Percentiles rank a stretch among this genome's conserved stretches.
Conservation (phyloP, 2,329 filamentous ascomycete genomes). For the Didymella keratinophila region DNA sequence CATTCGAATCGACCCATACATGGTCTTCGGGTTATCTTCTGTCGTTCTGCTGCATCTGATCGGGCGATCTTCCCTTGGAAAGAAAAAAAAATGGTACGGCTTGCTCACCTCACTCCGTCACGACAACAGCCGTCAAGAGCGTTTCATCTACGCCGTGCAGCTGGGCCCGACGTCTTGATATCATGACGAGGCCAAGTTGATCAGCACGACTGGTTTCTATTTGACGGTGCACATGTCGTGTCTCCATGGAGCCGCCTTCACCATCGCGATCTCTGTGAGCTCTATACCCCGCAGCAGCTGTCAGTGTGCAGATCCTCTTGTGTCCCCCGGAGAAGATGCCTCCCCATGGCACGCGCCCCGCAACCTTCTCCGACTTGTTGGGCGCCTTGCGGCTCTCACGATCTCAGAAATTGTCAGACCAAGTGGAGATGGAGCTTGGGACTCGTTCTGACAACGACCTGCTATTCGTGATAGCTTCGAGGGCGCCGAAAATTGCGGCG, state of each 20-base stretch:
- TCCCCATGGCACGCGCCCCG: conserved; percentile 12
- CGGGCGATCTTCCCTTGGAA: background rate
- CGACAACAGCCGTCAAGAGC: conserved; percentile 1
- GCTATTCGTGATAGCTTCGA: conserved; percentile 2
- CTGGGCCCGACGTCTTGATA: conserved; percentile 2
- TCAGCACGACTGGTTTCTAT: conserved; percentile 3
- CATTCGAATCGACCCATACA: background rate
- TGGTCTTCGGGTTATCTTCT: background rate
- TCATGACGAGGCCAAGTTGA: conserved; percentile 6
- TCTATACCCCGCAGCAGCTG: conserved; percentile 17
- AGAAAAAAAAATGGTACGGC: conserved; percentile 6
- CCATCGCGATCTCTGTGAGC: conserved; percentile 1
- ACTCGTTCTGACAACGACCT: background rate
- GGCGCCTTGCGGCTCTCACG: conserved; percentile 6
- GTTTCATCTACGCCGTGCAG: background rate
- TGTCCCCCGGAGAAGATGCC: conserved; percentile 7
- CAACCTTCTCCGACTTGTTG: background rate
- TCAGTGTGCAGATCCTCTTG: conserved; percentile 14
- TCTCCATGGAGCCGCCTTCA: background rate
- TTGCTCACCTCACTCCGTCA: background rate
- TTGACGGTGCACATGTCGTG: conserved; percentile 1
- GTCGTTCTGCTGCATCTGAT: conserved; percentile 1
- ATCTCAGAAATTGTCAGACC: conserved; percentile 6
- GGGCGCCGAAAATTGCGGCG: conserved; percentile 14
- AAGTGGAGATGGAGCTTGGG: conserved; percentile 11